Conservation (phyloP, 2,329 filamentous ascomycete genomes). For the Colletotrichum filicis region DNA sequence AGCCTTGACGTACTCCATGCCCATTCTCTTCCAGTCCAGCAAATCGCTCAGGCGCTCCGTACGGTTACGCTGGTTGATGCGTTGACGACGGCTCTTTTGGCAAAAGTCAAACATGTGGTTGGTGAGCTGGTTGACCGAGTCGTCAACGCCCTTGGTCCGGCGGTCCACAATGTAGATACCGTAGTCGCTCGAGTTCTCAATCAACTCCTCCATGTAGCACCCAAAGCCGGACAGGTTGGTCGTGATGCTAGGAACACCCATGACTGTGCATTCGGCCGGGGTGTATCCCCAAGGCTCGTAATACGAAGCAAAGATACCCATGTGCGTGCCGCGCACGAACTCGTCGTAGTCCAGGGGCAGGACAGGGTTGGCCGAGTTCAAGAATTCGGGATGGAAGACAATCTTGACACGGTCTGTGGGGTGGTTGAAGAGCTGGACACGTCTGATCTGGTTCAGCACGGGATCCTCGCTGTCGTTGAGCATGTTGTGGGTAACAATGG, state of each 20-base stretch:
- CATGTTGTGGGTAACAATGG: conserved; percentile 99
- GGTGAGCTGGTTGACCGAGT: conserved; percentile 95
- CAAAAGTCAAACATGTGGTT: conserved; percentile 95
- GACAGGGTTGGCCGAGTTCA: conserved; percentile 95
- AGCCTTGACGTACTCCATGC: conserved; percentile 98
- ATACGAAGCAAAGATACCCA: conserved; percentile 96
- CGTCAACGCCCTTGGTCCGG: conserved; percentile 93
- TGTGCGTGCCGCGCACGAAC: conserved; percentile 95
- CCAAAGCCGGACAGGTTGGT: conserved; percentile 98
- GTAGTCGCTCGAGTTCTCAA: conserved; percentile 97
- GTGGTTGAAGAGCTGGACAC: conserved; percentile 97
- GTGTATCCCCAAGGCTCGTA: conserved; percentile 99
- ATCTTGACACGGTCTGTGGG: conserved; percentile 95
- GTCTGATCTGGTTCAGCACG: conserved; percentile 93
- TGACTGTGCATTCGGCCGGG: conserved; percentile 96
- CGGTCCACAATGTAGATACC: conserved; percentile 99
- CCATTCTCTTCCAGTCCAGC: conserved; percentile 99
- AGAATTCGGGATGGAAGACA: conserved; percentile 97
- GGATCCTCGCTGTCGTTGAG: conserved; percentile 92
- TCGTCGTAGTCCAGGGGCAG: conserved; percentile 97
- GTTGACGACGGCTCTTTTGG: conserved; percentile 91
- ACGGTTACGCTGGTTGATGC: conserved; percentile 98
- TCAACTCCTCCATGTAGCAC: conserved; percentile 99
- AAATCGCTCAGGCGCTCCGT: conserved; percentile 95
- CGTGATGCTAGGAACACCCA: conserved; percentile 98